Percentiles rank a stretch among this genome's conserved stretches.
These are phyloP conservation scores for Tricholoma hemisulphureum DNA, from an alignment of 768 basidiomycete genomes.

Conservation along the genomic window DNA sequence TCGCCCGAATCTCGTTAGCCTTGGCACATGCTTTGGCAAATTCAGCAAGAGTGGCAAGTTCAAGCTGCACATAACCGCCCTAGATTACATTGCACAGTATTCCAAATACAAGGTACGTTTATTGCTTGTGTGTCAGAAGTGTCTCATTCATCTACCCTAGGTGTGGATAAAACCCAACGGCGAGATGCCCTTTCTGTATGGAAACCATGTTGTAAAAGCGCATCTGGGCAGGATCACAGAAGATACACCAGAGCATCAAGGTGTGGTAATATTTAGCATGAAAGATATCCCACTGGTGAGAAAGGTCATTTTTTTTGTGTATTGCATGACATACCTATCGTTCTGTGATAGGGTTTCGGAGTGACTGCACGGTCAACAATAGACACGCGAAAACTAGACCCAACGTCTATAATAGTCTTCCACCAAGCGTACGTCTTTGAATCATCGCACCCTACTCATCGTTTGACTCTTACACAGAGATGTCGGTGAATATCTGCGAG, in stretches of 20 bases:
- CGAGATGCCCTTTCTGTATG: slow-evolving; percentile 99
- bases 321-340: background rate
- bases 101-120: slow-evolving; percentile 90
- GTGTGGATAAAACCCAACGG: slow-evolving; percentile 99
- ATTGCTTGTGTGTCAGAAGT: background rate
- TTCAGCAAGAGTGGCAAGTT: slow-evolving; percentile 98
- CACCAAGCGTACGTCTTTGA: slow-evolving; percentile 83
- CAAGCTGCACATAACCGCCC: slow-evolving; percentile 90
- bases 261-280: slow-evolving; percentile 97
- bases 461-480: slow-evolving; percentile 52
- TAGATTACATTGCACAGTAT: slow-evolving; percentile 93
- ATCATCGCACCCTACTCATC: slow-evolving; percentile 1
- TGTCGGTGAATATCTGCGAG: slow-evolving; percentile 96
- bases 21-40: slow-evolving; percentile 97
- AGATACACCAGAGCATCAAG: slow-evolving; percentile 98
- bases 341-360: slow-evolving; percentile 80
- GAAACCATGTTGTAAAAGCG: slow-evolving; percentile 97
- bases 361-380: slow-evolving; percentile 94
- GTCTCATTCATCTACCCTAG: slow-evolving; percentile 38
- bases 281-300: slow-evolving; percentile 86
- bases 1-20: slow-evolving; percentile 84
- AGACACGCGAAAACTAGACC: slow-evolving; percentile 96
- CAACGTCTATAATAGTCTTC: slow-evolving; percentile 95
- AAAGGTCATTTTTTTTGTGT: slow-evolving; percentile 5
- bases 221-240: slow-evolving; percentile 99